Evolutionary conservation across 106 monocot species (phyloP), one percentile per base, ranked within the genome.

Genomic region (Chionographis japonica): DNA sequence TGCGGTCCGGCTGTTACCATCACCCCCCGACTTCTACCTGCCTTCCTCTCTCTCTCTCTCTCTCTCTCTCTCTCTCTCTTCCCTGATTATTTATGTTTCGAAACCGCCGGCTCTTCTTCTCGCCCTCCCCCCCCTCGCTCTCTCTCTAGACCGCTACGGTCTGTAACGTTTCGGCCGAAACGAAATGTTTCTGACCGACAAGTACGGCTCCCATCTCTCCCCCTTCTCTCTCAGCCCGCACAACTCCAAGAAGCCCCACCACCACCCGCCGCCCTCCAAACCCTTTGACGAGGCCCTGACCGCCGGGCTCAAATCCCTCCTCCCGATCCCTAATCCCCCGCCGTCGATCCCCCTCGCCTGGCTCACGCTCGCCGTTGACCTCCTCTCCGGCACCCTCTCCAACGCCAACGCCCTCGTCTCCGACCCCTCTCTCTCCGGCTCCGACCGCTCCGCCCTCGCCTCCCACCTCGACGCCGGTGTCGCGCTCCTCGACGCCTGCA

Each of bases 401-500:
- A 74, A 82, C 60, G 77, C 74, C 13, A 64, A 56, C 0, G 12
- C 17, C 36, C 50, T 78, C 39, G 4, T 85, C 49, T 63, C 84
- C 8, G 82, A 78, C 38, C 64, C 75, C 4, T 35, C 5, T 52
- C 61, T 87, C 57, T 62, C 75, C 49, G 56, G 41, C 52, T 40
- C 84, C 49, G 82, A 84, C 41, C 72, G n/a, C 36, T 16, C 51
- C 41, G 55, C 79, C 50, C 68, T 83, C 67, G 62, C 77, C 17
- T 18, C 77, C 16, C 66, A 82, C 70, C 82, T 88, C 69, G 75
- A 80, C 61, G 14, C 73, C 54, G 62, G 67, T 72, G 58, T 78
- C 77, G 39, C 64, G 17, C 83, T 92, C 55, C 82, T 92, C 65
- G 82, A 87, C 75, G 58, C 69, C 68, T 74, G 75, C 84, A 92